A percentile compares a stretch with the other conserved stretches of the same genome.
Conservation (phyloP, 2,329 filamentous ascomycete species). For the Cladosporium austrohemisphaericum region DNA sequence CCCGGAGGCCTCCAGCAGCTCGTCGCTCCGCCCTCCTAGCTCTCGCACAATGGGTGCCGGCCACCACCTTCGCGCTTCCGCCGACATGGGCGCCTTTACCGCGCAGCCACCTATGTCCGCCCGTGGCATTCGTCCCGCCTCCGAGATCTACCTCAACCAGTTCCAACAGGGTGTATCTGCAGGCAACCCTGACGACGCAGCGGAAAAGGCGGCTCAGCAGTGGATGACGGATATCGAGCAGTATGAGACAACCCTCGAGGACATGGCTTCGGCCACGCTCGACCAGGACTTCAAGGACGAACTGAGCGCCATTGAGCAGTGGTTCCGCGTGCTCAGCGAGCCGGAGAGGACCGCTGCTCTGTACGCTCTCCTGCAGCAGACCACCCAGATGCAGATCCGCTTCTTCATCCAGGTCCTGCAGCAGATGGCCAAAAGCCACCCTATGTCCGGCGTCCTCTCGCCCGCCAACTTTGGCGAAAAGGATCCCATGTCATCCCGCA, state of each 20-base stretch:
- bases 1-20: conserved; percentile 75
- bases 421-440: conserved; percentile 98
- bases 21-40: conserved; percentile 69
- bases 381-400: conserved; percentile 95
- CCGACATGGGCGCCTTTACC: conserved; percentile 83
- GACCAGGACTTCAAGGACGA: conserved; percentile 99
- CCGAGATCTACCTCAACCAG: conserved; percentile 86
- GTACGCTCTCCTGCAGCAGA: conserved; percentile 95
- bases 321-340: conserved; percentile 96
- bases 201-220: conserved; percentile 92
- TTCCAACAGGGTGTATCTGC: conserved; percentile 65
- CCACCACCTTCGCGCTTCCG: conserved; percentile 87
- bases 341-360: conserved; percentile 92
- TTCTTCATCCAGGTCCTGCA: conserved; percentile 99
- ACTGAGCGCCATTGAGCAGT: conserved; percentile 97
- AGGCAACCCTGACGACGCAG: conserved; percentile 71
- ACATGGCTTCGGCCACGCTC: conserved; percentile 97
- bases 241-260: conserved; percentile 96
- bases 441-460: conserved; percentile 91
- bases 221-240: conserved; percentile 99
- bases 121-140: conserved; percentile 83
- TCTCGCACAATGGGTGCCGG: conserved; percentile 59
- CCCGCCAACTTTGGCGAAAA: conserved; percentile 92
- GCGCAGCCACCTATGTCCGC: conserved; percentile 63
- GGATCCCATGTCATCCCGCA: conserved; percentile 93